Evolutionary conservation across 1,284 basidiomycete genomes (phyloP), one percentile per base, ranked within the genome.

Genomic region (Chalciporus piperatoides): DNA sequence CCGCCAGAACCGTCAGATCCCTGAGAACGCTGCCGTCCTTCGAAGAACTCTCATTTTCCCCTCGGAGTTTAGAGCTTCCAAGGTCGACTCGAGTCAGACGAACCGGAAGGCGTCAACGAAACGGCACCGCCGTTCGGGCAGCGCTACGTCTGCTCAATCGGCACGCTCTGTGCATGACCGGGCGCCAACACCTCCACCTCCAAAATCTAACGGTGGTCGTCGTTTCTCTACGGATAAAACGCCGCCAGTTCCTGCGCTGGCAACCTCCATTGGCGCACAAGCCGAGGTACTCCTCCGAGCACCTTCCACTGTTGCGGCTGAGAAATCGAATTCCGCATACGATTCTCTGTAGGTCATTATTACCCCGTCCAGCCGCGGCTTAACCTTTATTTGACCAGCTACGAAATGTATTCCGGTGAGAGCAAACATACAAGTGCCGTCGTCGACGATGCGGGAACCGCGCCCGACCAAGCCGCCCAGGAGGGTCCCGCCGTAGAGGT

Each of bases 41-140:
- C 79, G 89, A 58, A 76, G 88, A 57, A 91, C 88, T 1, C 77
- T 91, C 57, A 84, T 90, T 54, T 81, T 83, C 59, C 82, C 89
- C 39, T 84, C 82, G 46, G 84, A 86, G 57, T 68, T 76, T 41
- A 73, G 74, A 57, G 68, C 72, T 37, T 76, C 82, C 21, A 74
- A 72, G 43, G 70, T 74, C 37, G 83, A 86, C 56, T 54, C 81
- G 49, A 76, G 70, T 60, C 68, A 75, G 23, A 62, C 79, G 45
- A 71, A 77, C 60, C 76, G 79, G 51, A 86, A 82, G 59, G 73
- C 73, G 33, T 77, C 82, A 17, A 66, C 59, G 41, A 59, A 60
- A 45, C 69, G 70, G 27, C 75, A 79, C 43, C 80, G 80, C 38
- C 79, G 80, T 27, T 76, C 84, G 49, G 72, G 74, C 12, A 85